phyloP scores from a whole-genome alignment of 495 filamentous ascomycete species.

The Penicillium fimorum region DNA sequence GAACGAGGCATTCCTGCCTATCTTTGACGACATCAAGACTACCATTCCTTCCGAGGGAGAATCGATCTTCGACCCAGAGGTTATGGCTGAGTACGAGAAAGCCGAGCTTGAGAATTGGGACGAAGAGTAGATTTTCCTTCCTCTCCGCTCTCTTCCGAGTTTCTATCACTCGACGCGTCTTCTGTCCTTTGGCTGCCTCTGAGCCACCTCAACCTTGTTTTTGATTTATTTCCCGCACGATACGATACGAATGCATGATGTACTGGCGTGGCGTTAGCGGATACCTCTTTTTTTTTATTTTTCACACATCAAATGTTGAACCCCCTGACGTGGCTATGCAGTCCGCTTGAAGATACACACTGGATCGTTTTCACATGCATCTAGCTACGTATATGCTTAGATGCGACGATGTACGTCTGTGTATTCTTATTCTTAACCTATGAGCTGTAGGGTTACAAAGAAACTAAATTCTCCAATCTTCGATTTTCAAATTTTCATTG shows the following conservation, averaged over 20 bases:
- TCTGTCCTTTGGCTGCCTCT: constrained; percentile 5
- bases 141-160: neutral
- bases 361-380: constrained; percentile 4
- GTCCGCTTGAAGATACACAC: neutral
- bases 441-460: neutral
- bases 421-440: neutral
- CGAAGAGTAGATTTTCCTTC: constrained; percentile 47
- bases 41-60: constrained; percentile 53
- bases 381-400: neutral
- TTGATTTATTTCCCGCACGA: constrained; percentile 9
- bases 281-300: constrained; percentile 15
- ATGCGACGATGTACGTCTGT: neutral
- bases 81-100: constrained; percentile 59
- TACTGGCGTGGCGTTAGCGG: constrained; percentile 21
- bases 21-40: constrained; percentile 75
- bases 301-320: neutral
- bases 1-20: constrained; percentile 81
- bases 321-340: neutral
- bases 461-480: neutral
- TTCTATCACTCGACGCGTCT: constrained; percentile 1
- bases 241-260: constrained; percentile 26
- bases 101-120: constrained; percentile 75
- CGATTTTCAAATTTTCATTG: neutral
- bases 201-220: neutral
- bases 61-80: constrained; percentile 62